Conservation (phyloP, 495 filamentous ascomycete genomes). For the Xylaria sp. region DNA sequence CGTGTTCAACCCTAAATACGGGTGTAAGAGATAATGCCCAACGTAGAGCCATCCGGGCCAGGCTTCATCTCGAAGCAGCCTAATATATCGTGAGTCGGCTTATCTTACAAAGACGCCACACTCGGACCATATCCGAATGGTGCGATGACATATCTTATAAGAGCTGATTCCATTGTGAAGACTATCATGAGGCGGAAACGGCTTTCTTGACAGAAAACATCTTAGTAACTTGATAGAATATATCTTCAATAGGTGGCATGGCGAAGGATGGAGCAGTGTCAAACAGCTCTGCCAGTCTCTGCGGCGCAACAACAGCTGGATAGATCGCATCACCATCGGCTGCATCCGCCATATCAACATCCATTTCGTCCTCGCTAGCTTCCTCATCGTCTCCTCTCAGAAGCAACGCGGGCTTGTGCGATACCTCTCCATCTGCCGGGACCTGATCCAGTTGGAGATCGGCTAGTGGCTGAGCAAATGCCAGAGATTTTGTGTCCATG, state of each 20-base stretch:
- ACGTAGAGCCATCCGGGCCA: not conserved
- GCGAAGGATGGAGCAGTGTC: conserved; percentile 75
- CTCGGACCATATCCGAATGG: not conserved
- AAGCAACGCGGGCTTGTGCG: conserved; percentile 29
- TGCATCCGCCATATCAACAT: conserved; percentile 44
- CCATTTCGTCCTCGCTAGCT: conserved; percentile 51
- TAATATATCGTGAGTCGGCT: not conserved
- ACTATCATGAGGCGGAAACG: conserved; percentile 17
- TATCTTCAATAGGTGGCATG: conserved; percentile 75
- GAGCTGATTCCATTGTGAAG: not conserved
- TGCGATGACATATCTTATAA: not conserved
- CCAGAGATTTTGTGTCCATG: conserved; percentile 51
- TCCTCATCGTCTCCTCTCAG: conserved; percentile 56
- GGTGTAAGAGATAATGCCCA: not conserved
- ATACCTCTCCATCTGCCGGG: conserved; percentile 28
- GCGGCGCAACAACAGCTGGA: conserved; percentile 63
- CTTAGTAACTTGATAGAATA: conserved; percentile 77
- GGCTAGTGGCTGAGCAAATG: conserved; percentile 56
- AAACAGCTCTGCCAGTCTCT: conserved; percentile 76
- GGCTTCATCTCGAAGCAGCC: not conserved
- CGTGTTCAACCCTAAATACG: not conserved
- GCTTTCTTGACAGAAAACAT: conserved; percentile 60
- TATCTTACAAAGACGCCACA: not conserved
- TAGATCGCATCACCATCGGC: conserved; percentile 48
- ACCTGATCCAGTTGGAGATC: conserved; percentile 53